These are phyloP conservation scores for Vigna radiata DNA, from an alignment of 306 rosid species.

Conservation along the genomic window DNA sequence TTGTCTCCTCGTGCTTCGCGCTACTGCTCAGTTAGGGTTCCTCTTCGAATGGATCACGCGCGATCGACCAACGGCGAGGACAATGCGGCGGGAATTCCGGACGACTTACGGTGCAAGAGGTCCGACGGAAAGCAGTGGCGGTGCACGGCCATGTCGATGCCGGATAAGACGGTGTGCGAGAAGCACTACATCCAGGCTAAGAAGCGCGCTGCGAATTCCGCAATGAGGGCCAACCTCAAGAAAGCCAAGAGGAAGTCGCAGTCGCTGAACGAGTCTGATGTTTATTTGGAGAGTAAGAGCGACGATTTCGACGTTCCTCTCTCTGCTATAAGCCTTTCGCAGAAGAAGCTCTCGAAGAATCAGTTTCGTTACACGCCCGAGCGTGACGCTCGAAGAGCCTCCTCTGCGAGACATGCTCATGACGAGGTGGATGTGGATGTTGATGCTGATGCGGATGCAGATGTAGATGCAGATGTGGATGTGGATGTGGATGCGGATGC, in stretches of 20 bases:
- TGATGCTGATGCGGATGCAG: constrained; percentile 3
- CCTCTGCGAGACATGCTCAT: constrained; percentile 44
- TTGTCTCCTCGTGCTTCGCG: neutral
- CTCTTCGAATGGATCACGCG: constrained; percentile 54
- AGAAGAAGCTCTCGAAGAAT: constrained; percentile 69
- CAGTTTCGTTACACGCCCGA: constrained; percentile 64
- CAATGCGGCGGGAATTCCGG: constrained; percentile 75
- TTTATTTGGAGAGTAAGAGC: constrained; percentile 73
- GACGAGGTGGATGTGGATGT: constrained; percentile 34
- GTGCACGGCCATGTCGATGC: constrained; percentile 98
- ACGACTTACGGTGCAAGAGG: constrained; percentile 95
- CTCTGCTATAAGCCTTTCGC: constrained; percentile 49
- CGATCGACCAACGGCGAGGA: constrained; percentile 73
- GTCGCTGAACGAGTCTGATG: constrained; percentile 63
- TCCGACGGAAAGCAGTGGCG: constrained; percentile 99
- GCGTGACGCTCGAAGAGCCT: constrained; percentile 48
- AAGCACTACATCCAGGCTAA: constrained; percentile 98
- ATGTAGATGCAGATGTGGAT: neutral
- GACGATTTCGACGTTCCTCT: constrained; percentile 74
- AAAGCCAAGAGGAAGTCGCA: constrained; percentile 82
- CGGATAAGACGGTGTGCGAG: constrained; percentile 97
- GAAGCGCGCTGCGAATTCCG: constrained; percentile 98
- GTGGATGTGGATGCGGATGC: neutral
- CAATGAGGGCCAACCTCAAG: constrained; percentile 92
- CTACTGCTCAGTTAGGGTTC: neutral